Percentiles rank a stretch among this genome's conserved stretches.
These are phyloP conservation scores for Ochromonas danica DNA, from an alignment of 108 stramenopile species.

Conservation along the genomic window DNA sequence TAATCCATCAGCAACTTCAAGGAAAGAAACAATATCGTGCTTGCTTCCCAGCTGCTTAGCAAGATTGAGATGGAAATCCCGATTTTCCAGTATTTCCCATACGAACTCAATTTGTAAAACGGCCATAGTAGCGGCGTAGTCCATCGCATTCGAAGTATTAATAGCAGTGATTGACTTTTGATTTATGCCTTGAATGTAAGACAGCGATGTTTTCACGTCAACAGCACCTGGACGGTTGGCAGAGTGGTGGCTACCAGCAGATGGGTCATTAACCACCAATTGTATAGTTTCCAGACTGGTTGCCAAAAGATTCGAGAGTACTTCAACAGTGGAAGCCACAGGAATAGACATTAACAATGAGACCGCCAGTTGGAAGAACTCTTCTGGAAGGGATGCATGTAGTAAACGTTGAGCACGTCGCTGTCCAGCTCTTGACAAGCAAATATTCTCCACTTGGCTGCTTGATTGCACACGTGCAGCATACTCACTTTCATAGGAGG, in stretches of 20 bases:
- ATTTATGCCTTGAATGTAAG: neutral
- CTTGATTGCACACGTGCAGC: neutral
- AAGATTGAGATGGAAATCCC: slow-evolving; percentile 2
- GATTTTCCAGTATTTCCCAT: neutral
- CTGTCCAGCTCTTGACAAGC: slow-evolving; percentile 7
- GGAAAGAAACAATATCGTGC: neutral
- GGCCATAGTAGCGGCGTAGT: neutral
- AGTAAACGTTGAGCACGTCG: neutral
- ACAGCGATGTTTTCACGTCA: neutral
- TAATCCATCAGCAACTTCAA: neutral
- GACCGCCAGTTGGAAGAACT: slow-evolving; percentile 22
- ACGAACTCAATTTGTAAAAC: slow-evolving; percentile 21
- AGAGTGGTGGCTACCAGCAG: too few species aligned
- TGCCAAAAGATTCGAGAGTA: neutral
- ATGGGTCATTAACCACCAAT: neutral
- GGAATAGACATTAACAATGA: neutral
- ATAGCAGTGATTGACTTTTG: neutral
- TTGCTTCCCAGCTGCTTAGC: neutral
- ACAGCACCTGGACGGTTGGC: neutral
- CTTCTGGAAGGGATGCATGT: neutral
- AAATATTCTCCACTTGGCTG: neutral
- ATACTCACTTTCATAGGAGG: neutral
- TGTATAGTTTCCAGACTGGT: neutral
- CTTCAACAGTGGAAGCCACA: neutral
- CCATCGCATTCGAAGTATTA: neutral